Base-by-base conservation (phyloP, 2,329 filamentous ascomycete genomes). In the Ophiostoma sp. region DNA sequence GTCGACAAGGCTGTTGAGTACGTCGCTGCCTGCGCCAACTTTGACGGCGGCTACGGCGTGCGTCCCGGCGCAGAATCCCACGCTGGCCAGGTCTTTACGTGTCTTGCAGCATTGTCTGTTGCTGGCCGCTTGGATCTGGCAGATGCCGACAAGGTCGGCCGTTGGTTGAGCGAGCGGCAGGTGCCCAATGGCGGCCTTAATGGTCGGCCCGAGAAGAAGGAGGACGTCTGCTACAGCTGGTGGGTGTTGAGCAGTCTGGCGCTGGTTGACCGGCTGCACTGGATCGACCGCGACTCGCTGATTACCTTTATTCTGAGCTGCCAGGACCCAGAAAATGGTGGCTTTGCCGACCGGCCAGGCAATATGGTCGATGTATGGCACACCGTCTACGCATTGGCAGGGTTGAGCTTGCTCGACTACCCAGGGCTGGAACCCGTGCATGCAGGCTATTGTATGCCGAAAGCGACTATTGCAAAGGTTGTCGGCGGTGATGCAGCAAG, bases 151-250 rank as follows among this genome's bases (percentile, higher is more conserved):
- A 92, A 92, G 77, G 85, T 98, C 4, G 95, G 91, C 22, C 89
- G 90, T 68, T 99, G 96, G 96, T 86, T 99, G 71, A 97, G 94
- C 81, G 96, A 99, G 83, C 89, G 96, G 75, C 96, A 99, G 81
- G 86, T 97, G 36, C 88, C 93, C 11, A 91, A 91, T 66, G 96
- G 96, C 39, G 96, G 96, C 0, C 84, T 99, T 69, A 99, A 99
- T 80, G 96, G 96, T 2, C 88, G 96, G 68, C 96, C 96, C 0
- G 96, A 98, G 83, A 99, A 99, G 85, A 84, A 93, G 75, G 95
- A 97, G 80, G 96, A 99, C 81, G 95, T 97, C 17, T 99, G 96
- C 84, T 99, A 99, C 83, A 97, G 94, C 81, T 99, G 96, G 96
- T 99, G 96, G 96, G 96, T 98, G 61, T 85, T 95, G 79, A 95